A percentile compares a stretch with the other conserved stretches of the same genome.
Evolutionary conservation across 2,329 filamentous ascomycete species (phyloP).

Genomic region (Dactylellina haptotyla): DNA sequence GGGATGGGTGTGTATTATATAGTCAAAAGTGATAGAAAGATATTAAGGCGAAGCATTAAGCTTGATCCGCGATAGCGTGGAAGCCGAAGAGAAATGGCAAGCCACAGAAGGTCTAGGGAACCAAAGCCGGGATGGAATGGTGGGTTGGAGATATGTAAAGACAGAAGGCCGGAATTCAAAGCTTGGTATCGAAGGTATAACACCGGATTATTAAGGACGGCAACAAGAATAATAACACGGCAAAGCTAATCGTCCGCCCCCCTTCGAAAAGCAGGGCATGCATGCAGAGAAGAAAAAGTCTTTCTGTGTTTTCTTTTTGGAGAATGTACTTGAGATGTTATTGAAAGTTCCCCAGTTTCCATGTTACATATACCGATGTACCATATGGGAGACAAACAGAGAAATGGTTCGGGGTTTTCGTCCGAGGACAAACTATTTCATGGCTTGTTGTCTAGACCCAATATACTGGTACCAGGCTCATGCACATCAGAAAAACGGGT

Average conservation of each 20-base stretch:
- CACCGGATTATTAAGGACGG: slow-evolving; percentile 16
- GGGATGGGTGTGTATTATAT: slow-evolving; percentile 29
- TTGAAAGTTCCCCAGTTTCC: not conserved
- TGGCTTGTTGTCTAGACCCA: slow-evolving; percentile 35
- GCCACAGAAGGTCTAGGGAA: slow-evolving; percentile 12
- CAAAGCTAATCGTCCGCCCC: not conserved
- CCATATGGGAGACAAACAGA: slow-evolving; percentile 24
- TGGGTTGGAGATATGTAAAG: slow-evolving; percentile 1
- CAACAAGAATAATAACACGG: slow-evolving; percentile 8
- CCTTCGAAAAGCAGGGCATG: slow-evolving; percentile 35
- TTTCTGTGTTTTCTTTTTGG: slow-evolving; percentile 15
- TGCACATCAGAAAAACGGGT: slow-evolving; percentile 24
- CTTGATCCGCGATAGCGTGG: slow-evolving; percentile 41
- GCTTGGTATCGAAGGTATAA: slow-evolving; percentile 11
- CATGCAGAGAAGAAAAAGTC: slow-evolving; percentile 20
- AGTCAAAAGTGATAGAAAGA: not conserved
- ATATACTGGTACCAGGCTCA: slow-evolving; percentile 26
- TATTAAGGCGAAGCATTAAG: slow-evolving; percentile 32
- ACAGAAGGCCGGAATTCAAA: slow-evolving; percentile 5
- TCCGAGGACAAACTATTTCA: slow-evolving; percentile 1
- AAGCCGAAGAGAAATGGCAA: slow-evolving; percentile 16
- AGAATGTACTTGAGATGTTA: not conserved
- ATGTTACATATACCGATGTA: slow-evolving; percentile 34
- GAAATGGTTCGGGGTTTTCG: slow-evolving; percentile 35
- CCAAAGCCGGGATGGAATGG: slow-evolving; percentile 1